Base-by-base conservation (phyloP, 805 yeast genomes). In the Vanderwaltozyma verrucispora region DNA sequence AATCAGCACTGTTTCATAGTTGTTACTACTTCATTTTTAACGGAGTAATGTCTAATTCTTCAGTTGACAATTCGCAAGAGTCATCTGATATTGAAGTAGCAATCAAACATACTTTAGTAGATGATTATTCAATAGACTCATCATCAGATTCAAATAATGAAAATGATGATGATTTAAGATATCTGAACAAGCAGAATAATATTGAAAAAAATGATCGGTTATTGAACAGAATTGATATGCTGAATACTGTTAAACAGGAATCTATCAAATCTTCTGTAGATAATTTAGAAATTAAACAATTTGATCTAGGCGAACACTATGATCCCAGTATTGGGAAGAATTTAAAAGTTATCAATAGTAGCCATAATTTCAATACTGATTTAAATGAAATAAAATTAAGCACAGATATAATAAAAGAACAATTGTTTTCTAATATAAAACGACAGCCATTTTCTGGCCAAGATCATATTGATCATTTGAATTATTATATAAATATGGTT, bases 231-330 rank as follows among this genome's bases (percentile, higher is more conserved):
- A n/a, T n/a, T n/a, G n/a, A n/a, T n/a, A n/a, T n/a, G n/a, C n/a
- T n/a, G n/a, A n/a, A n/a, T n/a, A n/a, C n/a, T n/a, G n/a, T n/a
- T n/a, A n/a, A n/a, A n/a, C n/a, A n/a, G n/a, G n/a, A n/a, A n/a
- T n/a, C n/a, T n/a, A n/a, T n/a, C 24, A 21, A 21, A 10, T 21
- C 24, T 7, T 21, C 24, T 7, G n/a, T 18, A 18, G 13, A 24
- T 19, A 10, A 30, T 18, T 12, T 36, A 3, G 17, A 30, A 27
- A n/a, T 52, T 13, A 43, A 45, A 37, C 44, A 44, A 17, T 49
- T 44, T 26, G 47, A 50, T 33, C 33, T 51, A 4, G 59, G 56
- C 3, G 30, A 35, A 5, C 38, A 46, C 13, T 52, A 44, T 27
- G 57, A 53, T 35, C 35, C 40, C 1, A 37, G 34, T 12, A 36